A percentile compares a stretch with the other conserved stretches of the same genome.
Evolutionary conservation across 345 rosid species (phyloP).

Genomic region (Camelina laxa): DNA sequence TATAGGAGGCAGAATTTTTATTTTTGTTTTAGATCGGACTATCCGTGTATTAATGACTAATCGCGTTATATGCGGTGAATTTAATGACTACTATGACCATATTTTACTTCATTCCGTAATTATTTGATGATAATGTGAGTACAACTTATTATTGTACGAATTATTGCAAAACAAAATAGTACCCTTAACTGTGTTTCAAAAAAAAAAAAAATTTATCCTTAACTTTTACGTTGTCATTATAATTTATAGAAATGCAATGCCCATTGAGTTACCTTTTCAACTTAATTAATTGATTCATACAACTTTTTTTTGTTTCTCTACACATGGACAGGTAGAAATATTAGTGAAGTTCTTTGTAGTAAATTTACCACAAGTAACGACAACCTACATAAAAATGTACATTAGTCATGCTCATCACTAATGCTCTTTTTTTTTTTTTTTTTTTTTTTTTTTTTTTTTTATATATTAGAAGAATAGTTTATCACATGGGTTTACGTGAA

Average conservation of each 20-base stretch:
- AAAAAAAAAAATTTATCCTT: too few species aligned
- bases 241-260: neutral
- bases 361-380: neutral
- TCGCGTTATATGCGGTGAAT: conserved; percentile 37
- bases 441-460: too few species aligned
- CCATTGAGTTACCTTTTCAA: neutral
- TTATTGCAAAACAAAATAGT: neutral
- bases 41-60: conserved; percentile 41
- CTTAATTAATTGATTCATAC: neutral
- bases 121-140: conserved; percentile 26
- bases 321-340: neutral
- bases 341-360: neutral
- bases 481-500: conserved; percentile 1
- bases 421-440: too few species aligned
- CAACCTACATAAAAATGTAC: neutral
- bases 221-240: too few species aligned
- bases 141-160: neutral
- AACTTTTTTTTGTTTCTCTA: neutral
- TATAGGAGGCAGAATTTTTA: neutral
- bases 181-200: too few species aligned
- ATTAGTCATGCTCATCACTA: neutral
- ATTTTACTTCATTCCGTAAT: neutral
- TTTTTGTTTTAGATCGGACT: conserved; percentile 20
- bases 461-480: neutral
- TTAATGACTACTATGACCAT: neutral